Percentiles rank a stretch among this genome's conserved stretches.
Conservation (phyloP, 2,329 filamentous ascomycete species). For the Rutstroemia sp. region DNA sequence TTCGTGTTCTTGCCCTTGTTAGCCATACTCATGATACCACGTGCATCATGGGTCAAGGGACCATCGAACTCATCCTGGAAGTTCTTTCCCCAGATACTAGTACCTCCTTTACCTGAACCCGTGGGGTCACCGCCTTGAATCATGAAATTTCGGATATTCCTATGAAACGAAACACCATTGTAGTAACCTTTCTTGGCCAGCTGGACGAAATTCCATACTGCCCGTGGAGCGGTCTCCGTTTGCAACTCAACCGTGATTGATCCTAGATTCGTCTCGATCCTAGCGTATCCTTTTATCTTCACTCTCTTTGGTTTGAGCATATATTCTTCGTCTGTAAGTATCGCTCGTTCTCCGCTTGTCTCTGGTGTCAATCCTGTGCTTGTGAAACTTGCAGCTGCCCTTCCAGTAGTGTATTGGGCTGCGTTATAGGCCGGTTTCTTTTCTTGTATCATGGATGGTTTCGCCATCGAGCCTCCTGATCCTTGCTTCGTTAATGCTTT, state of each 20-base stretch:
- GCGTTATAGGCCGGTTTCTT: conserved; percentile 71
- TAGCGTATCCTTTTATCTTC: conserved; percentile 84
- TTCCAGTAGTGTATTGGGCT: conserved; percentile 82
- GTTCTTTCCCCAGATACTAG: conserved; percentile 87
- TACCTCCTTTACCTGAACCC: conserved; percentile 83
- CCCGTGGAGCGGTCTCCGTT: conserved; percentile 82
- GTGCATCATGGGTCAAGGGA: conserved; percentile 70
- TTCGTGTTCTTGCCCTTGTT: conserved; percentile 99
- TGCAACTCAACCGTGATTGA: conserved; percentile 83
- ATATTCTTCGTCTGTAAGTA: conserved; percentile 90
- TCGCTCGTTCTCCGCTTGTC: conserved; percentile 77
- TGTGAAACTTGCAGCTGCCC: conserved; percentile 88
- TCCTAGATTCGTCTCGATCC: conserved; percentile 80
- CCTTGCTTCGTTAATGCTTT: conserved; percentile 33
- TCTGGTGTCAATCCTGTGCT: conserved; percentile 89
- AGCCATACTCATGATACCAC: conserved; percentile 86
- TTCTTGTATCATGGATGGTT: conserved; percentile 42
- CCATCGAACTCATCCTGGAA: conserved; percentile 93
- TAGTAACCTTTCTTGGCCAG: conserved; percentile 89
- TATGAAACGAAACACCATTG: conserved; percentile 74
- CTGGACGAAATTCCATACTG: conserved; percentile 94
- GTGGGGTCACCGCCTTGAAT: conserved; percentile 94
- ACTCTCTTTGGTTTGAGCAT: conserved; percentile 88
- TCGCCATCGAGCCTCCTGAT: conserved; percentile 28
- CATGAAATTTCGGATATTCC: conserved; percentile 96